phyloP scores from a whole-genome alignment of 2,329 filamentous ascomycete species.

The Calonectria multiphialidica region DNA sequence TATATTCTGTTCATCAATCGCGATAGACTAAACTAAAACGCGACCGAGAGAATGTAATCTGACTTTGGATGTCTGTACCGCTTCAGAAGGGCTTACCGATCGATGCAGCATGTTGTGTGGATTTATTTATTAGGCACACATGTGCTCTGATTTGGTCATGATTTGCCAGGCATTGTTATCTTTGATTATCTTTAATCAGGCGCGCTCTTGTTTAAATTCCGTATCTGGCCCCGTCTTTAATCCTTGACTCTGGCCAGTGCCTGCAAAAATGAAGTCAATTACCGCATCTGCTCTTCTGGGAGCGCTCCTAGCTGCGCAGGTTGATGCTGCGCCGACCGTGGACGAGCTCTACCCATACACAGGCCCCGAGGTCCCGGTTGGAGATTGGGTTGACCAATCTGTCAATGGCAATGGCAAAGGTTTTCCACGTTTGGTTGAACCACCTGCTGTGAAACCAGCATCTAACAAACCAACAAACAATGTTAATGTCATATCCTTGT shows the following conservation, averaged over 20 bases:
- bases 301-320: slow-evolving; percentile 19
- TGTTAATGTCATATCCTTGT: slow-evolving; percentile 63
- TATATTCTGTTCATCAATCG: slow-evolving; percentile 1
- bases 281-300: neutral
- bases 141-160: neutral
- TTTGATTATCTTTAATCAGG: neutral
- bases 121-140: neutral
- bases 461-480: slow-evolving; percentile 60
- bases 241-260: neutral
- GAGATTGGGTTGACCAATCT: slow-evolving; percentile 63
- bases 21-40: neutral
- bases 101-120: neutral
- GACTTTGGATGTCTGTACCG: neutral
- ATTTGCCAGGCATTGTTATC: neutral
- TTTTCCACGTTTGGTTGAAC: slow-evolving; percentile 61
- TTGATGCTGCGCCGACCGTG: slow-evolving; percentile 39
- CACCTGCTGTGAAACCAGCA: slow-evolving; percentile 61
- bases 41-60: slow-evolving; percentile 1
- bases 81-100: neutral
- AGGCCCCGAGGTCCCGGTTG: slow-evolving; percentile 60
- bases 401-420: slow-evolving; percentile 66
- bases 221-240: neutral
- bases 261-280: slow-evolving; percentile 12
- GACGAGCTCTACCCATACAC: slow-evolving; percentile 60
- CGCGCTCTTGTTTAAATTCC: neutral